Conservation (phyloP, 352 stramenopile genomes). For the Globisporangium spinosum region DNA sequence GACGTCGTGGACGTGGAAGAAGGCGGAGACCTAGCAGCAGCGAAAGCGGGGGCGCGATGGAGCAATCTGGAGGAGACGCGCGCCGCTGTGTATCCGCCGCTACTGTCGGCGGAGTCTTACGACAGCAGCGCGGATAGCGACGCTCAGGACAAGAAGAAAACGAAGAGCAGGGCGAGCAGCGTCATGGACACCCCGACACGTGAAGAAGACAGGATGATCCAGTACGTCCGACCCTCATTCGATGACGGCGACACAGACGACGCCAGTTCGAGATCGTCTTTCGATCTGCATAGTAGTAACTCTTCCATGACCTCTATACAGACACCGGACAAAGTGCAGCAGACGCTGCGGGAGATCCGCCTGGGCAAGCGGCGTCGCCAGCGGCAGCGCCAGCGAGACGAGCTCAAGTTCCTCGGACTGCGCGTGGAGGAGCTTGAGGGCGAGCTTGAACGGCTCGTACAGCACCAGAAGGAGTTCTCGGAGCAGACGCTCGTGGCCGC, state of each 20-base stretch:
- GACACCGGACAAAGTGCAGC: neutral
- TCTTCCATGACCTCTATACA: neutral
- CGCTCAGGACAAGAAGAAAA: neutral
- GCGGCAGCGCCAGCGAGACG: neutral
- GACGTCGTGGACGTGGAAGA: neutral
- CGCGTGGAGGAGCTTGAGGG: neutral
- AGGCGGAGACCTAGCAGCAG: too few species aligned
- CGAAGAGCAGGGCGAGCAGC: neutral
- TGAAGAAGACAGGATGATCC: neutral
- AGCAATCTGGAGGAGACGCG: neutral
- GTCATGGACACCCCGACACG: neutral
- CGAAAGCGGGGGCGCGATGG: neutral
- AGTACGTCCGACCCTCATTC: neutral
- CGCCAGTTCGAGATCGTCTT: neutral
- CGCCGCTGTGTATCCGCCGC: neutral
- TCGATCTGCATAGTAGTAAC: neutral
- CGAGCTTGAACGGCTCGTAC: neutral
- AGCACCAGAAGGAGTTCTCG: neutral
- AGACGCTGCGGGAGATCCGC: neutral
- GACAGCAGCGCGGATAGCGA: neutral
- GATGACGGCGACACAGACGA: neutral
- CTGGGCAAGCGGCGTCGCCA: constrained; percentile 4
- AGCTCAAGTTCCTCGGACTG: neutral
- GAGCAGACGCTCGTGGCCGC: constrained; percentile 1
- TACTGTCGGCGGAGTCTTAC: neutral